A percentile compares a stretch with the other conserved stretches of the same genome.
Conservation (phyloP, 108 stramenopile species). For the Licmophora abbreviata region DNA sequence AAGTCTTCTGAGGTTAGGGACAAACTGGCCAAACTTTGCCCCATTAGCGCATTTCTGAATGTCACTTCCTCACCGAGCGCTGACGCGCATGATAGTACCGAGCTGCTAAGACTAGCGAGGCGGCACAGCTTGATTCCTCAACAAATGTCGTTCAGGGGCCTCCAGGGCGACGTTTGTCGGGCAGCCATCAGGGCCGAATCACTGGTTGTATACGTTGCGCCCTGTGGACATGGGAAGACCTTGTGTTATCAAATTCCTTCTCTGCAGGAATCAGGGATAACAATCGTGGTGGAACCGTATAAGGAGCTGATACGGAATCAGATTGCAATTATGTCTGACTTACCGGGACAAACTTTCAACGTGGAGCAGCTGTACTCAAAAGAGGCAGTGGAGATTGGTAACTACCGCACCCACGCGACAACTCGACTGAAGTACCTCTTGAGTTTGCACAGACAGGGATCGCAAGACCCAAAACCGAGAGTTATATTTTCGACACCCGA, state of each 20-base stretch:
- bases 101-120: not conserved
- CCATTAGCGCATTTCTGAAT: not conserved
- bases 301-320: slow-evolving; percentile 6
- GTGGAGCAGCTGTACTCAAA: not conserved
- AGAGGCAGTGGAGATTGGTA: not conserved
- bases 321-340: not conserved
- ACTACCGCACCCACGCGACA: not conserved
- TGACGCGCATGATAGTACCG: not conserved
- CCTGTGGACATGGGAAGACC: slow-evolving; percentile 11
- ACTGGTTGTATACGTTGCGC: slow-evolving; percentile 6
- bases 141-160: too few species aligned
- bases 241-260: slow-evolving; percentile 3
- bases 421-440: not conserved
- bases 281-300: slow-evolving; percentile 9
- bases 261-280: slow-evolving; percentile 4
- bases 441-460: slow-evolving; percentile 1
- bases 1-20: too few species aligned
- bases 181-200: too few species aligned
- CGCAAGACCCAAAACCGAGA: not conserved
- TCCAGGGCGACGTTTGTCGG: too few species aligned
- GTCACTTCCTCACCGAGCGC: not conserved
- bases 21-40: not conserved
- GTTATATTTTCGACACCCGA: slow-evolving; percentile 12
- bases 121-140: not conserved
- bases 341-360: not conserved